Evolutionary conservation across 345 rosid species (phyloP).

Genomic region (Murraya koenigii): DNA sequence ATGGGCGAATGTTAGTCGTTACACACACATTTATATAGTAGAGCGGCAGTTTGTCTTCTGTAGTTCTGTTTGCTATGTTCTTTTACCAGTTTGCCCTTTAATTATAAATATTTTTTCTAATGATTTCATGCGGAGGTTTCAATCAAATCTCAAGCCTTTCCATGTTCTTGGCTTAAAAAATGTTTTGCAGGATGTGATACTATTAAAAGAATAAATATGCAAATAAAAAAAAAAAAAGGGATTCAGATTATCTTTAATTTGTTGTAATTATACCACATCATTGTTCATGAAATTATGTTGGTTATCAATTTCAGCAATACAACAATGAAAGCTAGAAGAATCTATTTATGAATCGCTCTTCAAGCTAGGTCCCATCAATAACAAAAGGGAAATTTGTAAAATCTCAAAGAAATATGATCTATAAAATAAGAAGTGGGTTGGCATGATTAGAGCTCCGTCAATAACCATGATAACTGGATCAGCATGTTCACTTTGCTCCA

Average conservation of each 20-base stretch:
- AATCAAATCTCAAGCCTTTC: not conserved
- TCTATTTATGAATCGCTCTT: not conserved
- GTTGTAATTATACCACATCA: not conserved
- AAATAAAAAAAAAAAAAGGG: not conserved
- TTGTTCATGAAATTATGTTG: not conserved
- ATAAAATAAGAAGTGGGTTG: not conserved
- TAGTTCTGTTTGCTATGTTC: not conserved
- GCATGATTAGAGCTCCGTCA: conserved; percentile 32
- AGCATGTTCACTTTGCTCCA: conserved; percentile 47
- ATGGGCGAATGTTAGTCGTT: not conserved
- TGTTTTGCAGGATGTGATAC: not conserved
- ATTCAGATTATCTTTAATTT: not conserved
- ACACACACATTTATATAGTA: no score
- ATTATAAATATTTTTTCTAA: conserved; percentile 1
- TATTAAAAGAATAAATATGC: no score
- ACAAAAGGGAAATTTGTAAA: no score
- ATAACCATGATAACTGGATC: conserved; percentile 22
- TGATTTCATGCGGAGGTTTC: conserved; percentile 15
- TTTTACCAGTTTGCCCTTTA: conserved; percentile 2
- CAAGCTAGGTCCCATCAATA: not conserved
- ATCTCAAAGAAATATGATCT: no score
- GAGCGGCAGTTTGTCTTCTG: no score
- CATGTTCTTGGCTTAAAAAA: not conserved
- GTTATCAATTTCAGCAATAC: not conserved
- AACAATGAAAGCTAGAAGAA: not conserved